These are phyloP conservation scores for Ophiostoma fasciatum DNA, from an alignment of 2,329 filamentous ascomycete genomes.

Conservation along the genomic window DNA sequence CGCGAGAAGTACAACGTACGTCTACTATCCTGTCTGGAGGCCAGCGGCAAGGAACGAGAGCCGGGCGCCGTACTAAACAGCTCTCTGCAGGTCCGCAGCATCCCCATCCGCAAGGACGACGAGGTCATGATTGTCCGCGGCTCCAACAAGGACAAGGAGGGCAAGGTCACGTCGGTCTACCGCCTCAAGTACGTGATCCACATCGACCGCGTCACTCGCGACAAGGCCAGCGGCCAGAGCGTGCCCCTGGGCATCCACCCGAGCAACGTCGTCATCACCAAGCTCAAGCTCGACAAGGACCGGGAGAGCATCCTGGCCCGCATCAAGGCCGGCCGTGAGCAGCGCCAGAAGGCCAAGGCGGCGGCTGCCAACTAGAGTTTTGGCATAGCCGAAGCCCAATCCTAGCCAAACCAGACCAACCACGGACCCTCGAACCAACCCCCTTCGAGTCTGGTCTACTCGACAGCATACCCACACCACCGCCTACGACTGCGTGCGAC, in stretches of 20 bases:
- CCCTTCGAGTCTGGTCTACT: too few species aligned
- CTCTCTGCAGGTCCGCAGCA: conserved; percentile 63
- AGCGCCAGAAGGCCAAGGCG: conserved; percentile 56
- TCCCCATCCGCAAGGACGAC: conserved; percentile 96
- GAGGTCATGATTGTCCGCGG: conserved; percentile 88
- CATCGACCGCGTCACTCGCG: conserved; percentile 89
- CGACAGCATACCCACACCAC: too few species aligned
- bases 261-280: conserved; percentile 95
- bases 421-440: too few species aligned
- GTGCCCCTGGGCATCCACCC: conserved; percentile 90
- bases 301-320: conserved; percentile 77
- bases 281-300: conserved; percentile 97
- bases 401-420: too few species aligned
- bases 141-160: conserved; percentile 92
- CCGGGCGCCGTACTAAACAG: background rate
- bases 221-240: conserved; percentile 94
- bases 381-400: too few species aligned
- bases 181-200: conserved; percentile 96
- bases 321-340: conserved; percentile 67
- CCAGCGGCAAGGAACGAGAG: too few species aligned
- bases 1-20: conserved; percentile 97
- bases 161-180: conserved; percentile 96
- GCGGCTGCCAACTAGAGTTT: conserved; percentile 39
- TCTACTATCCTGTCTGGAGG: conserved; percentile 8
- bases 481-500: too few species aligned